Percentiles rank a stretch among this genome's conserved stretches.
Conservation (phyloP, 1,139 yeast species). For the Suhomyces wounanorum region DNA sequence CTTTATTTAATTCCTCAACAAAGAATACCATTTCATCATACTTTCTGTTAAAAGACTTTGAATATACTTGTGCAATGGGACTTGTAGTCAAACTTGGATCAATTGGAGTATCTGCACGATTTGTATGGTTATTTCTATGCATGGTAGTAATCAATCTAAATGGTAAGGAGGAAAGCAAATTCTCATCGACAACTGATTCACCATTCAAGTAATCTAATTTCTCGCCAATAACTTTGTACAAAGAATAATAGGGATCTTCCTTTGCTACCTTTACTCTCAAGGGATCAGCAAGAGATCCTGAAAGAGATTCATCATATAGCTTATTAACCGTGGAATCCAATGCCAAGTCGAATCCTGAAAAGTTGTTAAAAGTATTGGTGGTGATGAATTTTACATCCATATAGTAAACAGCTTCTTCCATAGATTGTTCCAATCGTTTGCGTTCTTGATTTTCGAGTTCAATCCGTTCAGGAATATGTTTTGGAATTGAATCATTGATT, state of each 20-base stretch:
- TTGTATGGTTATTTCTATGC: constrained; percentile 73
- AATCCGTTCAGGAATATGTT: constrained; percentile 66
- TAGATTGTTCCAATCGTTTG: constrained; percentile 58
- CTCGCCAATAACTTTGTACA: constrained; percentile 54
- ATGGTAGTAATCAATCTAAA: constrained; percentile 68
- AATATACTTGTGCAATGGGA: constrained; percentile 41
- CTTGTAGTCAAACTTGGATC: constrained; percentile 34
- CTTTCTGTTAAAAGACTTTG: constrained; percentile 40
- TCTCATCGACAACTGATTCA: constrained; percentile 15
- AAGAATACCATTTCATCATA: constrained; percentile 51
- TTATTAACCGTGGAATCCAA: constrained; percentile 54
- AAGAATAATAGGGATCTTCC: constrained; percentile 52
- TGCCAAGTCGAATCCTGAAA: constrained; percentile 77
- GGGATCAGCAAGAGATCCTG: constrained; percentile 53
- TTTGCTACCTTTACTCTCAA: constrained; percentile 55
- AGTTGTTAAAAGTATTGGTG: constrained; percentile 52
- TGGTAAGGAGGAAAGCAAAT: constrained; percentile 26
- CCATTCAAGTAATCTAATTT: constrained; percentile 34
- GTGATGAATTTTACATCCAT: constrained; percentile 61
- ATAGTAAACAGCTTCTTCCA: constrained; percentile 79
- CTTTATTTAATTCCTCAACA: constrained; percentile 46
- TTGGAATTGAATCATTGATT: constrained; percentile 55
- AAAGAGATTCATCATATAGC: constrained; percentile 50
- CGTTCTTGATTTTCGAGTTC: constrained; percentile 60
- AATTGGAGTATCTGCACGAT: constrained; percentile 61